A percentile compares a stretch with the other conserved stretches of the same genome.
Conservation (phyloP, 2,329 filamentous ascomycete genomes). For the Diaporthe nobilis region DNA sequence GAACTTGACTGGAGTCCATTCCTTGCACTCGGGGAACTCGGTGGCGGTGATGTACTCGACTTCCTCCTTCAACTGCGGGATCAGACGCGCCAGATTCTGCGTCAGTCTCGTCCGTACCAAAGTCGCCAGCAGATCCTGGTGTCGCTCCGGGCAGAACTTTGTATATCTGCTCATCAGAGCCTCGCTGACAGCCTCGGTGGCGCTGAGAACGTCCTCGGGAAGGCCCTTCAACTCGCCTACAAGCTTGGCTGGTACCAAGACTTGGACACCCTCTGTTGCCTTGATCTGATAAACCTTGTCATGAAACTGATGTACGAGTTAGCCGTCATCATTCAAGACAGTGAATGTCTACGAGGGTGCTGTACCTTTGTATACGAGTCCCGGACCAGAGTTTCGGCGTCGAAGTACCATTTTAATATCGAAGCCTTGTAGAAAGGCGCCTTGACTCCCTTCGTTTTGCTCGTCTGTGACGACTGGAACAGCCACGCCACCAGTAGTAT, state of each 20-base stretch:
- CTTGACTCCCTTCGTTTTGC: slow-evolving; percentile 52
- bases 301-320: slow-evolving; percentile 55
- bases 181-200: slow-evolving; percentile 63
- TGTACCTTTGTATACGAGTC: slow-evolving; percentile 64
- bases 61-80: slow-evolving; percentile 62
- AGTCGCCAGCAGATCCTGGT: slow-evolving; percentile 60
- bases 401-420: slow-evolving; percentile 65
- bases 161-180: slow-evolving; percentile 67
- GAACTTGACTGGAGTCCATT: slow-evolving; percentile 69
- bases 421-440: slow-evolving; percentile 64
- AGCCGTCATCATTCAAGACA: not conserved
- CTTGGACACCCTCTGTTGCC: slow-evolving; percentile 64
- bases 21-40: slow-evolving; percentile 65
- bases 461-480: slow-evolving; percentile 50
- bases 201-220: slow-evolving; percentile 64
- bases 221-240: slow-evolving; percentile 63
- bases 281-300: slow-evolving; percentile 66
- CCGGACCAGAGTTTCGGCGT: slow-evolving; percentile 61
- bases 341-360: not conserved
- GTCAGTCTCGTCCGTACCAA: slow-evolving; percentile 63
- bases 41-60: slow-evolving; percentile 61
- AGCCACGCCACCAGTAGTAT: slow-evolving; percentile 56
- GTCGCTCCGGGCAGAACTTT: slow-evolving; percentile 62
- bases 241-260: slow-evolving; percentile 61
- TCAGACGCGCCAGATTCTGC: slow-evolving; percentile 61